Conservation (phyloP, 306 rosid genomes). For the Quercus rubra region DNA sequence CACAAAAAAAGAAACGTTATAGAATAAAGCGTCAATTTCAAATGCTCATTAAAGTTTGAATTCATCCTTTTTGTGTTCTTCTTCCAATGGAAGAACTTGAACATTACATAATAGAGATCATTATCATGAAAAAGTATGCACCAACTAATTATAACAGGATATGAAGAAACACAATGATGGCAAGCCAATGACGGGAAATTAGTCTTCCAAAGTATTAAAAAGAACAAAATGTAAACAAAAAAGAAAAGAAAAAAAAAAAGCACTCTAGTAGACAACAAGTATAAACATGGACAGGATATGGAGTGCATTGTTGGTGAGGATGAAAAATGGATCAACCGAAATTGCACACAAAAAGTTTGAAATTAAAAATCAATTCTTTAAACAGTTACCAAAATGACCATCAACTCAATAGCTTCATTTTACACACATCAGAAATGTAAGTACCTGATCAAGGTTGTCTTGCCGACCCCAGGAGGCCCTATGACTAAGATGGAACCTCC, state of each 20-base stretch:
- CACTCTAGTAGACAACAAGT: background rate
- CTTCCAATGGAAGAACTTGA: background rate
- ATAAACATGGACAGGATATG: background rate
- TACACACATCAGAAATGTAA: background rate
- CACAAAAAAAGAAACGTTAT: background rate
- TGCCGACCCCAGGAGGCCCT: constrained; percentile 99
- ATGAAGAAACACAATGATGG: background rate
- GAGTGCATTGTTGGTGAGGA: background rate
- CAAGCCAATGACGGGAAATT: background rate
- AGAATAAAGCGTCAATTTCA: background rate
- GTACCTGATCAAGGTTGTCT: constrained; percentile 95
- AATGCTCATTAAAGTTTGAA: background rate
- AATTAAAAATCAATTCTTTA: background rate
- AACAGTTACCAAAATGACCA: background rate
- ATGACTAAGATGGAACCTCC: constrained; percentile 91
- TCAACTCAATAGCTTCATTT: background rate
- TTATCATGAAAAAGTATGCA: background rate
- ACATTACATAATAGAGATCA: background rate
- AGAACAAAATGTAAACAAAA: background rate
- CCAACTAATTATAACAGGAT: background rate
- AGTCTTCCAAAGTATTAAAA: background rate
- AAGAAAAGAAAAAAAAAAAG: background rate
- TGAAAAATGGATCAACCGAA: constrained; percentile 1
- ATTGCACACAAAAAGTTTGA: background rate
- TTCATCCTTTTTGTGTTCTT: background rate